These are phyloP conservation scores for Emmonsiellopsis sp. DNA, from an alignment of 2,329 filamentous ascomycete species.

Conservation along the genomic window DNA sequence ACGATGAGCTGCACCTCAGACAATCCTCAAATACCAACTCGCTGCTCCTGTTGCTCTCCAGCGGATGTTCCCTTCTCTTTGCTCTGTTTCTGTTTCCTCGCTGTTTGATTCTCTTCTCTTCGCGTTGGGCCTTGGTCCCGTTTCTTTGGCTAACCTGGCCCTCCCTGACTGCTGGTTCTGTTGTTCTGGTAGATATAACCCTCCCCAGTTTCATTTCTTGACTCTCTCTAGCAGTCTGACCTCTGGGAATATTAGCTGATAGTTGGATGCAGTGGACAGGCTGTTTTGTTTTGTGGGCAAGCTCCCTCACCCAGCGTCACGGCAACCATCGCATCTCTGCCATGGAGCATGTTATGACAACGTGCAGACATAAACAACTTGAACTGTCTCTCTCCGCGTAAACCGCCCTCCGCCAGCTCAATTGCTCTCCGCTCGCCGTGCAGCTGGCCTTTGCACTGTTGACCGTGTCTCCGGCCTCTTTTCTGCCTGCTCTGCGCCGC, in stretches of 20 bases:
- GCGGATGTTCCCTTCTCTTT: too few species aligned
- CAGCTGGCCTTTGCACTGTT: not conserved
- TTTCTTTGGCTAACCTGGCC: too few species aligned
- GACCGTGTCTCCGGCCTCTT: not conserved
- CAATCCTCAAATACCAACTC: too few species aligned
- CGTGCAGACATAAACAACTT: not conserved
- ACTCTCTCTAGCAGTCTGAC: too few species aligned
- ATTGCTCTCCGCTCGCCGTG: not conserved
- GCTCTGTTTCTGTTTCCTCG: too few species aligned
- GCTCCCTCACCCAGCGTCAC: not conserved
- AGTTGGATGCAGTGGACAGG: not conserved
- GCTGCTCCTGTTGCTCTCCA: too few species aligned
- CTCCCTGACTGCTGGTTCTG: too few species aligned
- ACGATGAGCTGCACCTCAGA: too few species aligned
- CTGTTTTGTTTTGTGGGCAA: not conserved
- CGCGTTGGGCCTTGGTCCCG: too few species aligned
- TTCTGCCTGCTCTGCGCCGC: not conserved
- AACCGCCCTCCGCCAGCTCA: not conserved
- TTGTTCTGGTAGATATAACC: too few species aligned
- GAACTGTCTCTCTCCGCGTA: not conserved
- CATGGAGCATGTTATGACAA: conserved; percentile 1
- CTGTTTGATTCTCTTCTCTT: too few species aligned
- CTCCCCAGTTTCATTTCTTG: too few species aligned
- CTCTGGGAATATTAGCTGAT: not conserved
- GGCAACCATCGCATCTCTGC: not conserved